Evolutionary conservation across 78 protist species (phyloP).

Genomic region (Mastigamoeba balamuthi): DNA sequence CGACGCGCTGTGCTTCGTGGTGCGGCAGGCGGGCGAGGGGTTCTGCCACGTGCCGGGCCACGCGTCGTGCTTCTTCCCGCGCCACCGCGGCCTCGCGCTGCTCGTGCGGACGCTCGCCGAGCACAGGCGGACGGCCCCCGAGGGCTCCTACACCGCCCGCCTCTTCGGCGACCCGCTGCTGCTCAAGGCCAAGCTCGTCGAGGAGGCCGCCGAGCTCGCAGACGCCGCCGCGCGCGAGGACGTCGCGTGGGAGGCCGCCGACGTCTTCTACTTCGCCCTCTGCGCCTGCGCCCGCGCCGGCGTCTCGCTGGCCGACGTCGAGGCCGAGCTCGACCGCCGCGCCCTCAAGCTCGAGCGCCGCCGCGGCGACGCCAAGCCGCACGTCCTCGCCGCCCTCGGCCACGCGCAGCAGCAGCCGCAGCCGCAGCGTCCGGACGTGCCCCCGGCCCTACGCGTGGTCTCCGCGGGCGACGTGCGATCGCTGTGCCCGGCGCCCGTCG

Average conservation of each 20-base stretch:
- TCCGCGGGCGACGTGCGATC: constrained; percentile 2
- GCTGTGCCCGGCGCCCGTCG: constrained; percentile 13
- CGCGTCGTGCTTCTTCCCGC: constrained; percentile 7
- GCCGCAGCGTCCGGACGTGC: no score
- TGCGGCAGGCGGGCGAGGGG: constrained; percentile 36
- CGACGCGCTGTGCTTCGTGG: constrained; percentile 37
- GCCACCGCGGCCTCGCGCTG: constrained; percentile 1
- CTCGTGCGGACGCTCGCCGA: not conserved
- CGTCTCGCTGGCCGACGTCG: constrained; percentile 20
- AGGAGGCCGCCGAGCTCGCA: constrained; percentile 46
- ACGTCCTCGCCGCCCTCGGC: no score
- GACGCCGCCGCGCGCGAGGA: constrained; percentile 1
- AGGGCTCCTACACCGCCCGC: constrained; percentile 52
- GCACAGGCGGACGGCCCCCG: constrained; percentile 7
- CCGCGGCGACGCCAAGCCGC: constrained; percentile 1
- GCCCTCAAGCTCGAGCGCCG: not conserved
- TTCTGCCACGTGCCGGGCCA: constrained; percentile 30
- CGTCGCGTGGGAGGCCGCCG: constrained; percentile 52
- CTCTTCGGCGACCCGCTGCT: constrained; percentile 42
- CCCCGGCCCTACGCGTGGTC: not conserved
- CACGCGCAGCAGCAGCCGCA: no score
- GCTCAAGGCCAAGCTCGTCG: constrained; percentile 36
- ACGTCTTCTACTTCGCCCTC: constrained; percentile 43
- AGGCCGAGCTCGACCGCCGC: not conserved
- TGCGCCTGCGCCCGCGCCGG: not conserved